Evolutionary conservation across 2,329 filamentous ascomycete species (phyloP), one percentile per base, ranked within the genome.

Genomic region (Arachnomyces sp.): DNA sequence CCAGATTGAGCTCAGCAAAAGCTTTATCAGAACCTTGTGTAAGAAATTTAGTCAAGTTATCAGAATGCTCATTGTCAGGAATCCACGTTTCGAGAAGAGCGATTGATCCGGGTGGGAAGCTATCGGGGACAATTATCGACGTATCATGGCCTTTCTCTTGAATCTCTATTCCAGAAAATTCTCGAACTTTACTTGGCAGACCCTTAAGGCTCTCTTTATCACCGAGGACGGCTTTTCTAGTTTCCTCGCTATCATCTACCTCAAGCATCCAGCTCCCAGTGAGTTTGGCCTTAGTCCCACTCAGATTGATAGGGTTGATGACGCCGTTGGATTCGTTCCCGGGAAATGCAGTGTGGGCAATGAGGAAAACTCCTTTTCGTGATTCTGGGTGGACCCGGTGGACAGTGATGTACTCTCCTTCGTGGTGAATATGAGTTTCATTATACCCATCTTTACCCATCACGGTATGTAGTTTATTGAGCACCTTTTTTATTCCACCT

Each of bases 1-100:
- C 73, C 16, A 95, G 69, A 54, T 77, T 78, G 28, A 90, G 73
- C 5, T 82, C 75, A 7, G 74, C 72, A 68, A 95, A 94, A 0
- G 88, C 89, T 7, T 79, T 75, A 47, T 82, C 80, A 1, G 82
- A 87, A 25, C 86, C 88, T 18, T 82, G 83, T 0, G 86, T 92
- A 43, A 95, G 83, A 58, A 84, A 94, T 32, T 80, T 84, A 58
- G 95, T 89, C 13, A 98, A 70, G 15, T 87, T 86, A 31, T 82
- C 76, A 2, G 84, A 81, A 59, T 94, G 85, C 56, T 95, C 87
- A 2, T 85, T 85, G 16, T 80, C 80, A 3, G 89, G 89, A 18
- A 96, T 92, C 82, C 85, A 96, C 0, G 92, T 98, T 67, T 96
- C 89, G 51, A 95, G 94, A 2, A 98, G 71, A 2, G 89, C 88